Evolutionary conservation across 1,284 basidiomycete species (phyloP), one percentile per base, ranked within the genome.

Genomic region (Moesziomyces parantarcticus): DNA sequence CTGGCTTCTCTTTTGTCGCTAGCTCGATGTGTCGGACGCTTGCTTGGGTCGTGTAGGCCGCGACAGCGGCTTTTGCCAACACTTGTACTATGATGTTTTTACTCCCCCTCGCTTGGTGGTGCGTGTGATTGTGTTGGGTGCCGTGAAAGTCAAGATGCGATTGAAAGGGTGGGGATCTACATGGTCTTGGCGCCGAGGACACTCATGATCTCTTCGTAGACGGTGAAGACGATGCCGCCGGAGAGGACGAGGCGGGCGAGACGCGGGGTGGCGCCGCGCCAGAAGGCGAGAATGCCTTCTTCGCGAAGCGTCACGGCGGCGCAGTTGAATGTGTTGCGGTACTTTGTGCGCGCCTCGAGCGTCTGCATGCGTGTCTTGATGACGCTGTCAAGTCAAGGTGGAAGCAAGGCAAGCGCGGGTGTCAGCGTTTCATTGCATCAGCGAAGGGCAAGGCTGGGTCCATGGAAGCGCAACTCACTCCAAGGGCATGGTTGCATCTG

Each of bases 351-450:
- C 2, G 94, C 96, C 72, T 90, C 88, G 29, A 98, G 87, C 1
- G 92, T 91, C 84, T 99, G 96, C 96, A 99, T 98, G 43, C 96
- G 89, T 13, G 96, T 98, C 86, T 98, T 98, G 86, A 98, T 89
- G 20, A 98, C 94, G 81, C 93, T 96, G 76, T 36, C 11, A 39
- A 13, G 18, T 25, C 16, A 40, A 47, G 21, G 7, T 23, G 41
- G 26, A 49, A 21, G 4, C 29, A 36, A 25, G 52, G 29, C 32
- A 21, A 39, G 29, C 29, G 29, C 29, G 29, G 10, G 29, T 32
- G 29, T 32, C 29, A 32, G 29, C 29, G 29, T 11, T 3, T 32
- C 29, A 32, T 10, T 32, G 10, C 29, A 32, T 32, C 29, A 13
- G 13, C 29, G 29, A 13, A 32, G 29, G 29, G 2, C 29, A 32